Conservation (phyloP, 1,284 basidiomycete species). For the Coniferiporia weirii region DNA sequence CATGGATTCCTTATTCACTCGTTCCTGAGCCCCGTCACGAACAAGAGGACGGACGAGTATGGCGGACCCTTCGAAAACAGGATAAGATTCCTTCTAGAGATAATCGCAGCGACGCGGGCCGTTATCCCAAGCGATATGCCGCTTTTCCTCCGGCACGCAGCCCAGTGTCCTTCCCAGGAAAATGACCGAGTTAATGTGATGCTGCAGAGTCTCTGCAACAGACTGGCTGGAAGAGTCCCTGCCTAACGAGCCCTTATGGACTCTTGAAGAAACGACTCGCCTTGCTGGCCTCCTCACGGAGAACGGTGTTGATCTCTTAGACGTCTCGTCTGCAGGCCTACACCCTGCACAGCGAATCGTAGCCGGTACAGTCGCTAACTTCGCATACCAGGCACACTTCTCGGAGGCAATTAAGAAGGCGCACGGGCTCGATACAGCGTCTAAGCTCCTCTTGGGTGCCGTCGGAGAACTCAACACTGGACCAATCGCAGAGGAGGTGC, state of each 20-base stretch:
- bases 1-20: constrained; percentile 39
- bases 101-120: constrained; percentile 38
- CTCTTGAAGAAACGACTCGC: constrained; percentile 48
- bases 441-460: constrained; percentile 35
- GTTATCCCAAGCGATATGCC: constrained; percentile 39
- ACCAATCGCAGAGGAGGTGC: constrained; percentile 40
- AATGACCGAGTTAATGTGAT: constrained; percentile 30
- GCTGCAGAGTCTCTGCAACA: constrained; percentile 43
- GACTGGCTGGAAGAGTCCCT: constrained; percentile 51
- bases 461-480: constrained; percentile 47
- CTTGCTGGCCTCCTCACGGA: constrained; percentile 45
- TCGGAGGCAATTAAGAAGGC: constrained; percentile 33
- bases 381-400: neutral
- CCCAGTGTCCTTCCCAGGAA: constrained; percentile 27
- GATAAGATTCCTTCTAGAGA: constrained; percentile 42
- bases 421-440: constrained; percentile 24
- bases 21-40: constrained; percentile 37
- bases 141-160: constrained; percentile 47
- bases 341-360: constrained; percentile 37
- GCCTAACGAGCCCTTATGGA: constrained; percentile 44
- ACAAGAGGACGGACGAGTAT: constrained; percentile 55
- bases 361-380: constrained; percentile 27
- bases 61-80: constrained; percentile 55
- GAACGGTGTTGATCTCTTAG: constrained; percentile 52
- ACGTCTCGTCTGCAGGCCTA: constrained; percentile 50